Base-by-base conservation (phyloP, 495 filamentous ascomycete genomes). In the Hapsidospora chrysogenum region DNA sequence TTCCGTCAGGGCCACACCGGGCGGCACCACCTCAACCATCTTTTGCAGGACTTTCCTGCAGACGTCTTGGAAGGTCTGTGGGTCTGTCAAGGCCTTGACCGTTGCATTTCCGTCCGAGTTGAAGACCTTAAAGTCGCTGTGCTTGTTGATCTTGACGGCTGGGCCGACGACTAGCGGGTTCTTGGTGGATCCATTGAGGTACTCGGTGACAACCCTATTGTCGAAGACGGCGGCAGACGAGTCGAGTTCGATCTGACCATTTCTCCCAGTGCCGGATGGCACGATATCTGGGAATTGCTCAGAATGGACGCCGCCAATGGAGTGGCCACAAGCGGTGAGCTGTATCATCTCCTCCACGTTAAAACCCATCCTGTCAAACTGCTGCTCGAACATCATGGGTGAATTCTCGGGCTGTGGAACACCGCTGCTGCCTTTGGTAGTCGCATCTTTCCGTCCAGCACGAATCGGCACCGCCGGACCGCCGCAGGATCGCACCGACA, bases 21-120 rank as follows among this genome's bases (percentile, higher is more conserved):
- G 39, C 2, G 74, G 72, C 0, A 76, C 69, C 2, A 58, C 55
- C n/a, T 78, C 70, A 31, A 78, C 70, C 68, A 78, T 63, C 39
- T 63, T 65, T 40, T 68, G 63, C 11, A 76, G 56, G 29, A 74
- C 54, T 3, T 45, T 51, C 38, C 53, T 46, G 47, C 74, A 78
- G 20, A 58, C 50, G 23, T 36, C 47, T 14, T 48, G 51, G 46
- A 61, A 76, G 35, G 48, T 57, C 29, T 41, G 39, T 0, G 59
- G 48, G 15, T 58, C 47, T 0, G 57, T 40, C 61, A 78, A 46
- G 3, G 56, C 48, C 1, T 45, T 48, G 37, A 78, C 56, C 8
- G 74, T 76, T 2, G 42, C 59, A 46, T 76, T 76, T 0, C 46
- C 45, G 47, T 78, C 74, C 13, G 57, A 56, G 36, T 49, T 66